Base-by-base conservation (phyloP, 2,329 filamentous ascomycete genomes). In the Colletotrichum sp. region DNA sequence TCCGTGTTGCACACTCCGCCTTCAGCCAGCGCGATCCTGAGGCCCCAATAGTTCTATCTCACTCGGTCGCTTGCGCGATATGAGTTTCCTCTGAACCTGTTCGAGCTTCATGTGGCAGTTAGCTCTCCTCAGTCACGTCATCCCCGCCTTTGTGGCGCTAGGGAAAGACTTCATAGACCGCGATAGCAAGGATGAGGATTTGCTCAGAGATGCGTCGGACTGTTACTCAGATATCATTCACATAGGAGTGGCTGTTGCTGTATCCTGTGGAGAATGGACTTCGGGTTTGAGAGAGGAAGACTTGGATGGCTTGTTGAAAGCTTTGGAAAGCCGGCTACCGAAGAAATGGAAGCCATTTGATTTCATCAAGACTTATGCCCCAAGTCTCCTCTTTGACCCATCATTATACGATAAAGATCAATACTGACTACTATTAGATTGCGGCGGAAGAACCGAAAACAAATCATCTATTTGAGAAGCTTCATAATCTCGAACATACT, bases 371-470 rank as follows among this genome's bases (percentile, higher is more conserved):
- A 58, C 55, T 33, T 33, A 27, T 29, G 24, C 24, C 1, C 27
- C 27, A 58, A 27, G 55, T 29, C 3, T 27, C 8, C 13, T 5
- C 54, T 24, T 3, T 9, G 7, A 15, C 13, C 7, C 15, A 1
- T 31, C 29, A 31, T 7, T 31, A 3, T 24, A 24, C 0, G 21
- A 4, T 57, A 57, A 1, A 1, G 18, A 13, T 21, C 24, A 31
- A 0, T 0, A 6, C n/a, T 27, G 15, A 27, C 24, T 31, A 6
- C 2, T n/a, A 15, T 54, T 1, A 55, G 51, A 21, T 58, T 58
- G 16, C 2, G 1, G 0, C 12, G 15, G 21, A 13, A 16, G 27
- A 27, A 2, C 27, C 13, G 27, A 6, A 18, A 33, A 1, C 3
- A 16, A n/a, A 7, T 5, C 0, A 1, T 6, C 55, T 2, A 4